Percentiles rank a stretch among this genome's conserved stretches.
Evolutionary conservation across 2,329 filamentous ascomycete species (phyloP).

Genomic region (Setomelanomma holmii): DNA sequence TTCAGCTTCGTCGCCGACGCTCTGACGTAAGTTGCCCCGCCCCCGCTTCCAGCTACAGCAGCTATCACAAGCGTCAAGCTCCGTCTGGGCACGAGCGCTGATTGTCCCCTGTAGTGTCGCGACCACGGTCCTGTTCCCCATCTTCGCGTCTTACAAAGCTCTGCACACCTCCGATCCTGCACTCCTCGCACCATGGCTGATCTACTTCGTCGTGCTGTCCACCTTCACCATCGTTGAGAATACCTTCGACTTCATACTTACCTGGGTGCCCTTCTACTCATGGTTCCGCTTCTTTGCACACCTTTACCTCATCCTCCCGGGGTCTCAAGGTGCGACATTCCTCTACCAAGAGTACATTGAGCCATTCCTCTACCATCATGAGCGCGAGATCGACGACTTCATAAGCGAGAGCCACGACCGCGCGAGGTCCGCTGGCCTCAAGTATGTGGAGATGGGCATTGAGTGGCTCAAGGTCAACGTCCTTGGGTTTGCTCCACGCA

Average conservation of each 20-base stretch:
- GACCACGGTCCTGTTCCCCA: conserved; percentile 89
- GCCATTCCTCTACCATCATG: conserved; percentile 87
- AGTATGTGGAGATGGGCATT: conserved; percentile 56
- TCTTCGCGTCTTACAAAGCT: conserved; percentile 98
- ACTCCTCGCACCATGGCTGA: conserved; percentile 94
- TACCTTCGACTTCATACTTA: conserved; percentile 85
- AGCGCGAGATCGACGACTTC: conserved; percentile 86
- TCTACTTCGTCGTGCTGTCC: conserved; percentile 97
- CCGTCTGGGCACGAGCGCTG: conserved; percentile 18
- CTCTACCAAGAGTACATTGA: conserved; percentile 87
- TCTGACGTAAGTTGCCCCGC: conserved; percentile 44
- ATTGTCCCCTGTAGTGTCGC: conserved; percentile 35
- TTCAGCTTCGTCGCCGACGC: conserved; percentile 49
- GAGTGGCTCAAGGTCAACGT: conserved; percentile 74
- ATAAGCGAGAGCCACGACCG: conserved; percentile 83
- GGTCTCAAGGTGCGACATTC: conserved; percentile 89
- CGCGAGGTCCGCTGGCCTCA: conserved; percentile 76
- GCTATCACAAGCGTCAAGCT: conserved; percentile 21
- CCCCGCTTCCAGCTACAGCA: conserved; percentile 32
- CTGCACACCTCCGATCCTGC: conserved; percentile 90
- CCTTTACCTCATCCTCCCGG: conserved; percentile 94
- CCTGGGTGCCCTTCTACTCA: conserved; percentile 92
- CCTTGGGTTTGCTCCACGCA: conserved; percentile 73
- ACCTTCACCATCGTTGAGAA: conserved; percentile 83
- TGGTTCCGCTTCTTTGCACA: conserved; percentile 88